Percentiles rank a stretch among this genome's conserved stretches.
phyloP scores from a whole-genome alignment of 148 eudicot species.

The Camellia granthamiana region DNA sequence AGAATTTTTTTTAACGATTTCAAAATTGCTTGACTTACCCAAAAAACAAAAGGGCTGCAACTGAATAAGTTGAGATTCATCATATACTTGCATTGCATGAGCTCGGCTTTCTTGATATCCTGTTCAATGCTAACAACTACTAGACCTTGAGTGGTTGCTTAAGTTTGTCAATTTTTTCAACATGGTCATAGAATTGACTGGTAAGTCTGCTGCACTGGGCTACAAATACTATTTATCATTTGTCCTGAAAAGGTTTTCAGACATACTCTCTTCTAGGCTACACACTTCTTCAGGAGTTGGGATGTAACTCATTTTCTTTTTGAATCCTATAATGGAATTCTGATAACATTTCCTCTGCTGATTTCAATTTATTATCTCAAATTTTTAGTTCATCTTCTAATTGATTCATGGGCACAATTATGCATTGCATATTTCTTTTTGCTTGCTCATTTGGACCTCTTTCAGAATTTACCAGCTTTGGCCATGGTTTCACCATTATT shows the following conservation, averaged over 20 bases:
- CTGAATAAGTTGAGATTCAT: background rate
- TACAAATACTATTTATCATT: background rate
- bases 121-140: background rate
- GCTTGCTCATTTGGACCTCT: background rate
- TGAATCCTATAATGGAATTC: background rate
- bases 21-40: background rate
- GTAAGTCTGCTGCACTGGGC: background rate
- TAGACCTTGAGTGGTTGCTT: conserved; percentile 2
- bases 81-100: background rate
- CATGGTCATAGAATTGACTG: background rate
- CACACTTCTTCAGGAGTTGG: background rate
- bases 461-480: conserved; percentile 48
- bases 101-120: background rate
- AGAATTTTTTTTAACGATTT: background rate
- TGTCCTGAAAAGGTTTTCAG: background rate
- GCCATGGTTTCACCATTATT: conserved; percentile 35
- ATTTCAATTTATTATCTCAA: background rate
- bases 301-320: background rate
- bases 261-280: background rate
- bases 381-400: background rate
- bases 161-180: background rate
- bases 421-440: background rate
- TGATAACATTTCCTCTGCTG: background rate
- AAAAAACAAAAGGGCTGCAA: background rate
- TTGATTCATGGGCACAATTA: background rate